Evolutionary conservation across 805 yeast species (phyloP).

Genomic region (Myxozyma mucilagina): DNA sequence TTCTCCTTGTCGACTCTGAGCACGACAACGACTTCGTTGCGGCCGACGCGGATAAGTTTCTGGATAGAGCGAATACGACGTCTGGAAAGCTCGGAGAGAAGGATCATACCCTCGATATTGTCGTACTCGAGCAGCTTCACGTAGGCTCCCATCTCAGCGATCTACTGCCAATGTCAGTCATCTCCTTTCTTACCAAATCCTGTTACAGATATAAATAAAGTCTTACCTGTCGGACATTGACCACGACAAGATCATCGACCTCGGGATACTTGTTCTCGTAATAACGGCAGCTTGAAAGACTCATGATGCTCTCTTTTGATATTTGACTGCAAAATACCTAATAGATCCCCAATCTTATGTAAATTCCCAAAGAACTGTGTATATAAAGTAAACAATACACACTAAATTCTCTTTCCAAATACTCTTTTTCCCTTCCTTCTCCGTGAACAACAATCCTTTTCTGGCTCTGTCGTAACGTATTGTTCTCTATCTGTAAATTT

Average conservation of each 20-base stretch:
- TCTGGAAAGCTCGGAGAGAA: constrained; percentile 92
- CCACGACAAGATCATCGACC: constrained; percentile 98
- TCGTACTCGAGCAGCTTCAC: constrained; percentile 94
- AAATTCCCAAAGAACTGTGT: too few species aligned
- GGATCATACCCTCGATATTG: constrained; percentile 98
- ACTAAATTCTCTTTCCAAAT: neutral
- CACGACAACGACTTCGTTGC: constrained; percentile 97
- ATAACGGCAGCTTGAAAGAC: constrained; percentile 88
- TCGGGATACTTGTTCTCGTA: constrained; percentile 98
- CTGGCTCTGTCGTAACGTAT: neutral
- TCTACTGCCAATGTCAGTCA: constrained; percentile 37
- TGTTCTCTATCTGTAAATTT: neutral
- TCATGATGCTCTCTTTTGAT: constrained; percentile 49
- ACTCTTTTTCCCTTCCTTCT: neutral
- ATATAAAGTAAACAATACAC: too few species aligned
- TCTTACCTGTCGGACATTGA: constrained; percentile 78
- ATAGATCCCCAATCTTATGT: too few species aligned
- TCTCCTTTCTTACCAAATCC: neutral
- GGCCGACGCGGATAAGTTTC: constrained; percentile 95
- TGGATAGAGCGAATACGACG: constrained; percentile 98
- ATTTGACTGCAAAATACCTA: too few species aligned
- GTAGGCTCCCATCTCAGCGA: constrained; percentile 99
- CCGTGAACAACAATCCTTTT: neutral
- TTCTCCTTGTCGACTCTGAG: constrained; percentile 97
- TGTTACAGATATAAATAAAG: neutral